Percentiles rank a stretch among this genome's conserved stretches.
Evolutionary conservation across 1,139 yeast genomes (phyloP).

Genomic region (Candida sanyaensis): DNA sequence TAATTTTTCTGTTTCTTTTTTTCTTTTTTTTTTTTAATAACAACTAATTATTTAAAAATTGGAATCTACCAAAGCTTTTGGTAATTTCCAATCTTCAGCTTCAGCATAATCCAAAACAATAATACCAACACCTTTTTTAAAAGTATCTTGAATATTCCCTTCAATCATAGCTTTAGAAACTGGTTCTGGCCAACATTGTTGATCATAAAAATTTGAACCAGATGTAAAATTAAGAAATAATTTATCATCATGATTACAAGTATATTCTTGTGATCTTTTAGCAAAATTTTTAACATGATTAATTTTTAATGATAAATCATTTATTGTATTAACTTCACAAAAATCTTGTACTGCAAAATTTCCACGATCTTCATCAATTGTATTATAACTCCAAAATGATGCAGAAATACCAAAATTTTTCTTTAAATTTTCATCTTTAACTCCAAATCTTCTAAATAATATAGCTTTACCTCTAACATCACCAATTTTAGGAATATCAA

Average conservation of each 20-base stretch:
- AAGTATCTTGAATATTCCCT: slow-evolving; percentile 49
- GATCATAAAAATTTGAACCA: slow-evolving; percentile 73
- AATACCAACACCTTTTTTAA: slow-evolving; percentile 58
- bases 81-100: slow-evolving; percentile 59
- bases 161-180: slow-evolving; percentile 56
- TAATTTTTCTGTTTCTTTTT: no score
- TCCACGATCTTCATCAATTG: slow-evolving; percentile 67
- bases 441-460: slow-evolving; percentile 72
- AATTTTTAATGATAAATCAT: slow-evolving; percentile 60
- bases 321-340: slow-evolving; percentile 59
- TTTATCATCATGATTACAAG: slow-evolving; percentile 52
- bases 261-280: slow-evolving; percentile 54
- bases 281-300: slow-evolving; percentile 59
- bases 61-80: slow-evolving; percentile 52
- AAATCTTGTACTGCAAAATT: slow-evolving; percentile 69
- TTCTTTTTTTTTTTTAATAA: no score
- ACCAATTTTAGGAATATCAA: slow-evolving; percentile 57
- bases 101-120: slow-evolving; percentile 73
- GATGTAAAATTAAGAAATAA: slow-evolving; percentile 73
- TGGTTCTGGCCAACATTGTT: slow-evolving; percentile 73
- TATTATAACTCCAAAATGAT: slow-evolving; percentile 65
- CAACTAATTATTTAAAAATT: slow-evolving; percentile 40
- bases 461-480: slow-evolving; percentile 69
- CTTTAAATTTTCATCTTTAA: slow-evolving; percentile 45
- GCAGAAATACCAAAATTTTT: slow-evolving; percentile 67